Percentiles rank a stretch among this genome's conserved stretches.
Conservation (phyloP, 768 basidiomycete genomes). For the Hemileccinum impolitum region DNA sequence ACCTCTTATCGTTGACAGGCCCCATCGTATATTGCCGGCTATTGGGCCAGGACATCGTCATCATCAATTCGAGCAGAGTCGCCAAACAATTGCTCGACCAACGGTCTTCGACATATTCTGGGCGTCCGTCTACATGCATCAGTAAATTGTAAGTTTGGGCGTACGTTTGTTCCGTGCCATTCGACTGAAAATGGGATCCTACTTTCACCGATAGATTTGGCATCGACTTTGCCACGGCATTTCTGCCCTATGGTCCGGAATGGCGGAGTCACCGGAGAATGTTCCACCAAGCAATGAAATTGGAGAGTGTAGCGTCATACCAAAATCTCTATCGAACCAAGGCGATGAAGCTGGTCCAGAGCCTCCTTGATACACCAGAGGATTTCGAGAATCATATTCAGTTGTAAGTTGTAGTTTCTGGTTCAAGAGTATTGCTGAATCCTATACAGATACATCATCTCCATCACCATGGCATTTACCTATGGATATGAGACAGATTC, state of each 20-base stretch:
- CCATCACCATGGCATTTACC: conserved; percentile 30
- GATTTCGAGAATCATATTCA: conserved; percentile 26
- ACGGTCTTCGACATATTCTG: conserved; percentile 29
- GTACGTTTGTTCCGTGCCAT: background rate
- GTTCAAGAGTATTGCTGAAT: background rate
- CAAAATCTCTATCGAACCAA: conserved; percentile 24
- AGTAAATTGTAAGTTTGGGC: conserved; percentile 20
- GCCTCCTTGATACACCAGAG: conserved; percentile 21
- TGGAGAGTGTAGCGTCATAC: conserved; percentile 17
- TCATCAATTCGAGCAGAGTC: conserved; percentile 26
- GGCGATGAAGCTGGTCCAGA: conserved; percentile 14
- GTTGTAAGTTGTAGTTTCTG: conserved; percentile 11
- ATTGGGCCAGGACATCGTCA: conserved; percentile 23
- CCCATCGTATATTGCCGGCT: conserved; percentile 28
- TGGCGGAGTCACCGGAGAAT: conserved; percentile 29
- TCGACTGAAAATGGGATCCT: background rate
- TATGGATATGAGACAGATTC: conserved; percentile 29
- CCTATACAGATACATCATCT: conserved; percentile 25
- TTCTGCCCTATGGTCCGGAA: conserved; percentile 26
- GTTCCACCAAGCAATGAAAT: conserved; percentile 27
- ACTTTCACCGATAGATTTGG: conserved; percentile 20
- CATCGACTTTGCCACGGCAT: conserved; percentile 28
- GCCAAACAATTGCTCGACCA: conserved; percentile 29
- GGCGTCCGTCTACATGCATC: conserved; percentile 19
- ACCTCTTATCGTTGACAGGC: conserved; percentile 14